phyloP scores from a whole-genome alignment of 805 yeast species.

The Saccharomyces eubayanus region DNA sequence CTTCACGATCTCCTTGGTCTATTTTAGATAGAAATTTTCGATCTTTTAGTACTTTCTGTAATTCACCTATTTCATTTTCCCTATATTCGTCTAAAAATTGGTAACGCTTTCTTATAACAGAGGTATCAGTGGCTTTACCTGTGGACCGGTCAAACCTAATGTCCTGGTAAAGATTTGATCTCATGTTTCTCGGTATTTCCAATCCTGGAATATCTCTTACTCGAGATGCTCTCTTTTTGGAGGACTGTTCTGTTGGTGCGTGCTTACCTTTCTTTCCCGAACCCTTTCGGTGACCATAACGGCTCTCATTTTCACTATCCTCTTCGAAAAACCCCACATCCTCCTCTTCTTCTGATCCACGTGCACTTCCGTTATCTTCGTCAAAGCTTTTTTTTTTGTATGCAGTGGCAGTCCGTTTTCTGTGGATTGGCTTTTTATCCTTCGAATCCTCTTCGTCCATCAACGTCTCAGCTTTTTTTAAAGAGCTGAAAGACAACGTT shows the following conservation, averaged over 20 bases:
- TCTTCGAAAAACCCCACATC: conserved; percentile 36
- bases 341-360: conserved; percentile 15
- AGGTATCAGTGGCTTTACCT: conserved; percentile 73
- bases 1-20: conserved; percentile 40
- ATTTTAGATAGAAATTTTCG: conserved; percentile 36
- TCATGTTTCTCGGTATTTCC: conserved; percentile 32
- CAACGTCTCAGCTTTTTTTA: conserved; percentile 46
- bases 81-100: conserved; percentile 82
- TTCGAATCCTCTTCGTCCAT: conserved; percentile 33
- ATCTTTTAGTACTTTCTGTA: conserved; percentile 50
- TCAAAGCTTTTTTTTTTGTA: conserved; percentile 14
- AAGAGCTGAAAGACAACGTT: conserved; percentile 55
- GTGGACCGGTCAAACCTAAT: conserved; percentile 85
- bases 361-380: conserved; percentile 9
- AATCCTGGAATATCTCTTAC: conserved; percentile 72
- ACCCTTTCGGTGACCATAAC: conserved; percentile 12
- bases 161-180: conserved; percentile 52
- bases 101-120: conserved; percentile 65
- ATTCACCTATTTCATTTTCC: conserved; percentile 55
- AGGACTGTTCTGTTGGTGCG: conserved; percentile 76
- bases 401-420: not conserved
- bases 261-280: conserved; percentile 51
- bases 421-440: conserved; percentile 7
- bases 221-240: conserved; percentile 61
- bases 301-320: conserved; percentile 20